Evolutionary conservation across 2,329 filamentous ascomycete genomes (phyloP).

Genomic region (Nothophoma quercina): DNA sequence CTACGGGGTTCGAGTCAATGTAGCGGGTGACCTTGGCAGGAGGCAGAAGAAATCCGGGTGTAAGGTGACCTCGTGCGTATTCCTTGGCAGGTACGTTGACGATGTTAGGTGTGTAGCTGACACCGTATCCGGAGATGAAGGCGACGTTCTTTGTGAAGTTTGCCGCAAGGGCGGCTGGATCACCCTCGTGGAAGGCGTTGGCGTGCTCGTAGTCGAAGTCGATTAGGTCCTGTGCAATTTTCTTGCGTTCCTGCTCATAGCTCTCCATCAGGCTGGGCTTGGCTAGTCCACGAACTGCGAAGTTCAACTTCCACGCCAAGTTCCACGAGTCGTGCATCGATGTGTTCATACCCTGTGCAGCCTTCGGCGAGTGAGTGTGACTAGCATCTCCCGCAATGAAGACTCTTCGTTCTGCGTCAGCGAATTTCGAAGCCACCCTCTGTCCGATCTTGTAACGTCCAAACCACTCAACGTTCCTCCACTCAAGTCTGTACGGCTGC

Average conservation of each 20-base stretch:
- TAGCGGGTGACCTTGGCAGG: constrained; percentile 77
- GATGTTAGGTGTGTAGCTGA: constrained; percentile 69
- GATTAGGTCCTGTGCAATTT: constrained; percentile 55
- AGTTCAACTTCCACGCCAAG: constrained; percentile 55
- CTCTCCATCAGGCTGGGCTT: constrained; percentile 49
- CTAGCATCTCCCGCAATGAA: constrained; percentile 61
- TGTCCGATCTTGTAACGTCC: constrained; percentile 61
- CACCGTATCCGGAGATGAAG: constrained; percentile 77
- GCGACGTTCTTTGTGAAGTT: constrained; percentile 76
- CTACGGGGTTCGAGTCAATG: constrained; percentile 79
- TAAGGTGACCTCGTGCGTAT: constrained; percentile 56
- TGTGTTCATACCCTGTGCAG: constrained; percentile 56
- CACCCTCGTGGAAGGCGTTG: constrained; percentile 65
- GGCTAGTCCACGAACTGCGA: constrained; percentile 49
- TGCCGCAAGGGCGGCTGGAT: constrained; percentile 68
- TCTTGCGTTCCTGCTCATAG: constrained; percentile 53
- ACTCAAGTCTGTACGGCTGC: constrained; percentile 55
- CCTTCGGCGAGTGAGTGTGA: constrained; percentile 53
- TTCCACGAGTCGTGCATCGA: constrained; percentile 56
- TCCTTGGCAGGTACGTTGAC: constrained; percentile 66
- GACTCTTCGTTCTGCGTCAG: constrained; percentile 51
- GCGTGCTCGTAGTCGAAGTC: constrained; percentile 58
- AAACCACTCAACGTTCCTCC: constrained; percentile 60
- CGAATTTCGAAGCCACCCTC: constrained; percentile 56
- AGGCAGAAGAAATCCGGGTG: constrained; percentile 59